Percentiles rank a stretch among this genome's conserved stretches.
These are phyloP conservation scores for Rhododendron griersonianum DNA, from an alignment of 148 eudicot genomes.

Conservation along the genomic window DNA sequence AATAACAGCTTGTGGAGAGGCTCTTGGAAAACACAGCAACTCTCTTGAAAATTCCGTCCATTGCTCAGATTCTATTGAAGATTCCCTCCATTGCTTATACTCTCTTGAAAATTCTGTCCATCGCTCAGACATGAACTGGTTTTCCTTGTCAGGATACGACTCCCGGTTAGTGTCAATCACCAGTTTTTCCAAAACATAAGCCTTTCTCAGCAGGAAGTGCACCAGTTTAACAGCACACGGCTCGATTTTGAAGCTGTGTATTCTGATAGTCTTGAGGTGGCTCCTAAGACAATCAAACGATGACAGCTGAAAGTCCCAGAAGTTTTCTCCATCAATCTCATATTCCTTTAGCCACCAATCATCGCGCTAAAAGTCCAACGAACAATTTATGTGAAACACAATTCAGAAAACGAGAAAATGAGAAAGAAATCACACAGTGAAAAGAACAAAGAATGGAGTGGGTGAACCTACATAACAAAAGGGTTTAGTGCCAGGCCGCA, in stretches of 20 bases:
- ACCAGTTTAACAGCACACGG: background rate
- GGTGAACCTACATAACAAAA: background rate
- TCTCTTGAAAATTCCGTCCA: background rate
- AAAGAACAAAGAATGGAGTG: background rate
- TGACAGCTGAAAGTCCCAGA: background rate
- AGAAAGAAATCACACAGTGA: background rate
- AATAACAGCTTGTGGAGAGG: no score
- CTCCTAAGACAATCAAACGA: background rate
- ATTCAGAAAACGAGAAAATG: background rate
- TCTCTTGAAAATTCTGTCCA: background rate
- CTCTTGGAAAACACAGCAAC: no score
- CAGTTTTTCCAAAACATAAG: background rate
- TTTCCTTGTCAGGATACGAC: background rate
- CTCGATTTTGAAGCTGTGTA: background rate
- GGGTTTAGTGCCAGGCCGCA: background rate
- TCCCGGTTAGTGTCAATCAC: background rate
- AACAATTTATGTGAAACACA: background rate
- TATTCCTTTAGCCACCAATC: background rate
- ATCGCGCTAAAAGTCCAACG: background rate
- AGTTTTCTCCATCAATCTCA: constrained; percentile 7
- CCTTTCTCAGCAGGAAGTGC: background rate
- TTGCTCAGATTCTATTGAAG: background rate
- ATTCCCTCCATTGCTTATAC: no score
- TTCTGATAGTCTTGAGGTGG: constrained; percentile 3
- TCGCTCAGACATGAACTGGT: background rate